Percentiles rank a stretch among this genome's conserved stretches.
Conservation (phyloP, 2,329 filamentous ascomycete genomes). For the Lasiodiplodia sp. region DNA sequence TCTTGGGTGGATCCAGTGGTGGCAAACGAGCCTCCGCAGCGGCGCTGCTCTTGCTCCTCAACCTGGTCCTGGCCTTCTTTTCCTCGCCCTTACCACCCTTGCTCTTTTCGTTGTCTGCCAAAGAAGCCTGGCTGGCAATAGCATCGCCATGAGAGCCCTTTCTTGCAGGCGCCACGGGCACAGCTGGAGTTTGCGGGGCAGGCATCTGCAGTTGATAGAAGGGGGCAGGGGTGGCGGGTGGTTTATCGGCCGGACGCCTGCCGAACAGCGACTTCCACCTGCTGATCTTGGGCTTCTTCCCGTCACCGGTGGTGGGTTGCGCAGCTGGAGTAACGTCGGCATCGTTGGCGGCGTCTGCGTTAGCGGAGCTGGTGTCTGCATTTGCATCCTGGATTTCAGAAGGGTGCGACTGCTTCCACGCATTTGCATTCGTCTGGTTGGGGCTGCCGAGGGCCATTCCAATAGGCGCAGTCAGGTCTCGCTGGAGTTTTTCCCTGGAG, state of each 20-base stretch:
- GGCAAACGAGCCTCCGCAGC: slow-evolving; percentile 34
- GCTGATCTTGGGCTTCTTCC: slow-evolving; percentile 44
- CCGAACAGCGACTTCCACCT: slow-evolving; percentile 49
- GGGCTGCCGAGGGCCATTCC: slow-evolving; percentile 51
- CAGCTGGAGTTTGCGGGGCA: slow-evolving; percentile 20
- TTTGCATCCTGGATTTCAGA: slow-evolving; percentile 31
- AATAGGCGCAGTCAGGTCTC: slow-evolving; percentile 40
- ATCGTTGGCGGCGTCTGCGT: background rate
- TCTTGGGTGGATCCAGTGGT: slow-evolving; percentile 33
- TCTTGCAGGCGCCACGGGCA: slow-evolving; percentile 3
- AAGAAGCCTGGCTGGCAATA: background rate
- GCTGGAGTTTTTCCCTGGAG: slow-evolving; percentile 38
- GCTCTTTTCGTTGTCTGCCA: slow-evolving; percentile 39
- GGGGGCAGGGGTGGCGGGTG: slow-evolving; percentile 38
- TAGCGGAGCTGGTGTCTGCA: background rate
- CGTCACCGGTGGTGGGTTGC: slow-evolving; percentile 31
- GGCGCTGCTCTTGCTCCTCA: slow-evolving; percentile 28
- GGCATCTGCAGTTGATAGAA: slow-evolving; percentile 47
- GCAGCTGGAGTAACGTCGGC: slow-evolving; percentile 8
- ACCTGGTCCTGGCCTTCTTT: slow-evolving; percentile 24
- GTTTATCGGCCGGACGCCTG: slow-evolving; percentile 39
- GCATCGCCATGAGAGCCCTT: slow-evolving; percentile 22
- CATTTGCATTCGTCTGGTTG: slow-evolving; percentile 40
- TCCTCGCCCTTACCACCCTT: slow-evolving; percentile 17
- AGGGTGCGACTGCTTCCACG: slow-evolving; percentile 33